Evolutionary conservation across 805 yeast genomes (phyloP), one percentile per base, ranked within the genome.

Genomic region (Torulaspora maleeae): DNA sequence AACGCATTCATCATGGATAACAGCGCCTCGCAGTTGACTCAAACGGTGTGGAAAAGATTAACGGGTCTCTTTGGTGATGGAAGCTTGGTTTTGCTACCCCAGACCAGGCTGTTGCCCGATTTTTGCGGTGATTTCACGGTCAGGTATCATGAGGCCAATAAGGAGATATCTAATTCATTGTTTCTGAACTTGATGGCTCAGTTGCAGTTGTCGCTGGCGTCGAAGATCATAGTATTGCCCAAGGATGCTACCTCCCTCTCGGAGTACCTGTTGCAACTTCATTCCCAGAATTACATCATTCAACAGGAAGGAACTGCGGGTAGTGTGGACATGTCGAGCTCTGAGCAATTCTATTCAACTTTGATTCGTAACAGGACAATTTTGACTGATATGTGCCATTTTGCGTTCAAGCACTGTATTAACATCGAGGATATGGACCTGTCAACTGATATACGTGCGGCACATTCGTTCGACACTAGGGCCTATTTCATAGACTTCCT

Each of bases 401-500:
- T 54, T 25, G 64, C 65, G 2, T 46, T 62, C 10, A 55, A 55
- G 5, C 41, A 48, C 13, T 30, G 47, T 19, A 45, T 60, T 0
- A 45, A 47, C 16, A 27, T 59, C 4, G 50, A 45, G 10, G 41
- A 49, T 6, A 41, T 59, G 25, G 54, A 58, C 11, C 37, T 51
- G 4, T 52, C 68, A 2, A 48, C 49, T 7, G 53, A 48, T 9
- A 29, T 43, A 27, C 53, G 60, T 27, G 54, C 61, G 0, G 41
- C 30, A 11, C 49, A 49, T 34, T 40, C 55, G 3, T 60, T 60
- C 37, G 45, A 54, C 17, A 47, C 55, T 6, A 51, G 50, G n/a
- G 71, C 86, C 6, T 74, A 80, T 5, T 53, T 61, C 25, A 41
- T 58, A 13, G 57, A 60, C 12, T 48, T 58, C 6, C 40, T 60